Evolutionary conservation across 306 rosid genomes (phyloP).

Genomic region (Cyamopsis tetragonoloba): DNA sequence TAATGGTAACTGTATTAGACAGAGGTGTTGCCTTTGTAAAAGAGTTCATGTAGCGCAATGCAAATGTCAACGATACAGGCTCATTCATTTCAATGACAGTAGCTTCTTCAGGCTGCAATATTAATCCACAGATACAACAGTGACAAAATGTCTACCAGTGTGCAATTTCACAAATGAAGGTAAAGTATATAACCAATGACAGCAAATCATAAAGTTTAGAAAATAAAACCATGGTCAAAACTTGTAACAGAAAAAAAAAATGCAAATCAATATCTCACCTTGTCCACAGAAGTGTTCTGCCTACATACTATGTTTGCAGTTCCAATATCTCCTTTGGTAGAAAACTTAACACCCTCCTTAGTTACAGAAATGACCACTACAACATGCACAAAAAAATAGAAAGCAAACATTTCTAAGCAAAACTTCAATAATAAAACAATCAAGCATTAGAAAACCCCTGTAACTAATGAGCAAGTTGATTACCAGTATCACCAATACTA

Average conservation of each 20-base stretch:
- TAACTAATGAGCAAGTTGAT: neutral
- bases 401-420: neutral
- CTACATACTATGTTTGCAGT: conserved; percentile 89
- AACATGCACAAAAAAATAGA: conserved; percentile 1
- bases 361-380: conserved; percentile 92
- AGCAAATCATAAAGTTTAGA: neutral
- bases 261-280: conserved; percentile 44
- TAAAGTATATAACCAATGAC: neutral
- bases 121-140: neutral
- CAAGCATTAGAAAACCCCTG: neutral
- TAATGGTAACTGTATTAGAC: conserved; percentile 61
- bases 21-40: conserved; percentile 89
- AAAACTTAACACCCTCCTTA: conserved; percentile 94
- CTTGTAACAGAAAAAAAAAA: neutral
- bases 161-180: neutral
- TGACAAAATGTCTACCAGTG: neutral
- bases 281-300: conserved; percentile 87
- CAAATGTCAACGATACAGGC: conserved; percentile 83
- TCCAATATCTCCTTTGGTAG: conserved; percentile 92
- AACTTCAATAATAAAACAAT: neutral
- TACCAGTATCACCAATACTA: conserved; percentile 96
- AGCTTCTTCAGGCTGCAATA: conserved; percentile 57
- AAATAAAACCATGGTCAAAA: neutral
- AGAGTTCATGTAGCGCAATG: conserved; percentile 88
- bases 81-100: conserved; percentile 73